These are phyloP conservation scores for Peziza echinospora DNA, from an alignment of 495 filamentous ascomycete genomes.

Conservation along the genomic window DNA sequence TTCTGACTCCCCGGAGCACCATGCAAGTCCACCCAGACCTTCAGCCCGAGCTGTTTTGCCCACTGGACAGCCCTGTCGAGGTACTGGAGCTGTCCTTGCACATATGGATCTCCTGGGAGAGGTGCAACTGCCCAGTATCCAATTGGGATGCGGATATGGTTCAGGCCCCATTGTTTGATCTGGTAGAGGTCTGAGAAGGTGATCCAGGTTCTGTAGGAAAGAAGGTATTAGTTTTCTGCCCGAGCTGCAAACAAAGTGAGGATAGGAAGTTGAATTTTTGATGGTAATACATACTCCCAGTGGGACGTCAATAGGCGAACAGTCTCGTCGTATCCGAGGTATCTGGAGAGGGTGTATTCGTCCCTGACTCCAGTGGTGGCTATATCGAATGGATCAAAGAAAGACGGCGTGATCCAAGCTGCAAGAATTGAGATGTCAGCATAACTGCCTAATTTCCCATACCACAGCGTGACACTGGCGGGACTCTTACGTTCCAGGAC, in stretches of 20 bases:
- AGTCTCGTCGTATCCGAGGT: slow-evolving; percentile 31
- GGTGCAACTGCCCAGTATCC: slow-evolving; percentile 55
- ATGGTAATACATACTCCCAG: slow-evolving; percentile 25
- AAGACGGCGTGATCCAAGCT: slow-evolving; percentile 45
- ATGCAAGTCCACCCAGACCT: slow-evolving; percentile 49
- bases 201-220: slow-evolving; percentile 22
- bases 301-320: slow-evolving; percentile 28
- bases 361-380: slow-evolving; percentile 27
- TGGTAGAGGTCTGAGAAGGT: slow-evolving; percentile 43
- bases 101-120: slow-evolving; percentile 42
- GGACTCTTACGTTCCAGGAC: slow-evolving; percentile 38
- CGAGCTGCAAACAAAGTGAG: not conserved
- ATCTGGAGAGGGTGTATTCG: slow-evolving; percentile 36
- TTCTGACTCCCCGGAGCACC: slow-evolving; percentile 66
- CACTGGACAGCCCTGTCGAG: slow-evolving; percentile 46
- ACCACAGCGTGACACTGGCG: too few species aligned
- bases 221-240: slow-evolving; percentile 23
- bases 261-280: not conserved
- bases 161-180: slow-evolving; percentile 43
- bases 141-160: slow-evolving; percentile 58
- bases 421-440: too few species aligned
- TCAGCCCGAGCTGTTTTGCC: slow-evolving; percentile 40
- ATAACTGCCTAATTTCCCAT: too few species aligned
- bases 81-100: slow-evolving; percentile 45
- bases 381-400: slow-evolving; percentile 28